phyloP scores from a whole-genome alignment of 768 basidiomycete species.

The Tubosaeta sp. region DNA sequence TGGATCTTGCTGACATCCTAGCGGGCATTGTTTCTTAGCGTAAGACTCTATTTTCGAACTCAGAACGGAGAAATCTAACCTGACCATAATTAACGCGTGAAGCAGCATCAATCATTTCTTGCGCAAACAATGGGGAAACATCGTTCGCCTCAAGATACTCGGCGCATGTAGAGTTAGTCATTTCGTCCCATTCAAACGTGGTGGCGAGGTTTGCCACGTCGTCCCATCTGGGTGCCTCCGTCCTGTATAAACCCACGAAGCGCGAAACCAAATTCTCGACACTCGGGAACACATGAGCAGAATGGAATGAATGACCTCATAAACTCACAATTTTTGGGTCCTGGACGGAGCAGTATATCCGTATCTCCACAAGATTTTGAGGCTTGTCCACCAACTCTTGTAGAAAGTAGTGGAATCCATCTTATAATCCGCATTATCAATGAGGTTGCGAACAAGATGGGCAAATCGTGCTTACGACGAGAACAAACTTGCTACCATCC shows the following conservation, averaged over 20 bases:
- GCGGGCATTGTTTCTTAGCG: background rate
- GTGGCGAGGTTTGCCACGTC: slow-evolving; percentile 56
- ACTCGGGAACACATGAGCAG: slow-evolving; percentile 30
- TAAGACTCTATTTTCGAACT: background rate
- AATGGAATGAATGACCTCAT: background rate
- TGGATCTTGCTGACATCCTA: slow-evolving; percentile 72
- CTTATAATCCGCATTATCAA: slow-evolving; percentile 9
- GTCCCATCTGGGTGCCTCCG: slow-evolving; percentile 55
- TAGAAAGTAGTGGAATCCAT: slow-evolving; percentile 37
- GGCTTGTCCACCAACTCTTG: slow-evolving; percentile 62
- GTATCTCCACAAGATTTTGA: slow-evolving; percentile 76
- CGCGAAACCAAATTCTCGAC: slow-evolving; percentile 51
- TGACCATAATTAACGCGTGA: slow-evolving; percentile 85
- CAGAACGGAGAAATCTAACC: slow-evolving; percentile 31
- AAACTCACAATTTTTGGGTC: slow-evolving; percentile 50
- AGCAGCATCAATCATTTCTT: slow-evolving; percentile 74
- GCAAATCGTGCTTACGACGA: slow-evolving; percentile 45
- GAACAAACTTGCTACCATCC: slow-evolving; percentile 73
- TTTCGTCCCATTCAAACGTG: slow-evolving; percentile 44
- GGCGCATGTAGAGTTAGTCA: slow-evolving; percentile 47
- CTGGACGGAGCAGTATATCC: slow-evolving; percentile 58
- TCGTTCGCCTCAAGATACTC: slow-evolving; percentile 55
- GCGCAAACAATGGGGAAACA: slow-evolving; percentile 53
- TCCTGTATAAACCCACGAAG: slow-evolving; percentile 54
- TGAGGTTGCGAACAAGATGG: background rate